These are phyloP conservation scores for Arabidopsis lyrata DNA, from an alignment of 441 rosid genomes.

Conservation along the genomic window DNA sequence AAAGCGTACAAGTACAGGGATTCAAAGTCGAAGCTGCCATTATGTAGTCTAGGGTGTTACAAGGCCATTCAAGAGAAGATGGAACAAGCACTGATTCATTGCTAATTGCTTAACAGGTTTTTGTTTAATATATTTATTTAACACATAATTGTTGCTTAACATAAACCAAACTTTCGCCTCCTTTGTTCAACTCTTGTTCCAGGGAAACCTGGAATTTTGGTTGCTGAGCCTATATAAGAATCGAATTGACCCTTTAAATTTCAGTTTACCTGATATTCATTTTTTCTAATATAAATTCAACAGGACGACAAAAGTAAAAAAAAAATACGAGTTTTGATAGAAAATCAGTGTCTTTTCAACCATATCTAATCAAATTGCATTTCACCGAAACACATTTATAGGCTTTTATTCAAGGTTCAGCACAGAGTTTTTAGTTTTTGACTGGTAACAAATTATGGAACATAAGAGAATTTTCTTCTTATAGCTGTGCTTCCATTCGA, in stretches of 20 bases:
- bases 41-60: conserved; percentile 75
- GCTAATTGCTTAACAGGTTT: conserved; percentile 24
- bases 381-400: no score
- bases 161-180: conserved; percentile 6
- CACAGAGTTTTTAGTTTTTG: no score
- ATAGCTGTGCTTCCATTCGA: no score
- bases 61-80: conserved; percentile 60
- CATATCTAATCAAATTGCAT: no score
- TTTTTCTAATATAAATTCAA: background rate
- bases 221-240: background rate
- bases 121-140: conserved; percentile 2
- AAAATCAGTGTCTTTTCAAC: background rate
- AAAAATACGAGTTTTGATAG: background rate
- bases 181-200: background rate
- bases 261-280: background rate
- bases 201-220: background rate
- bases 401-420: no score
- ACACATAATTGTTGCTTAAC: conserved; percentile 12
- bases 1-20: conserved; percentile 72
- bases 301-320: background rate
- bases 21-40: conserved; percentile 72
- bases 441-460: no score
- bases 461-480: no score
- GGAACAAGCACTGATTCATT: conserved; percentile 38
- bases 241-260: background rate